These are phyloP conservation scores for Venturiaceae sp. DNA, from an alignment of 2,329 filamentous ascomycete genomes.

Conservation along the genomic window DNA sequence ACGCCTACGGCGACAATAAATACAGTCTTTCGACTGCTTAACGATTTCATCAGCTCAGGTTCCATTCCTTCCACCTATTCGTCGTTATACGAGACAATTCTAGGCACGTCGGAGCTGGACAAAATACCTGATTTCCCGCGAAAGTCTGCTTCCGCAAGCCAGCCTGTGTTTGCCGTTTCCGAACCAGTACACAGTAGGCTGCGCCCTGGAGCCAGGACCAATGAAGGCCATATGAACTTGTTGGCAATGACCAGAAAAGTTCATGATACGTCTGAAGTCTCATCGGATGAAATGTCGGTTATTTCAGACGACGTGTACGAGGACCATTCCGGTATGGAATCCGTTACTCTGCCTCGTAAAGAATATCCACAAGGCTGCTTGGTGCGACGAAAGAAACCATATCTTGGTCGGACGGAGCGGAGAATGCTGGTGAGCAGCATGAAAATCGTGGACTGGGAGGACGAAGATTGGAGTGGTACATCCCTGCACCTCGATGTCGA, in stretches of 20 bases:
- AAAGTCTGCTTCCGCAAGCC: not conserved
- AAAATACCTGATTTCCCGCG: not conserved
- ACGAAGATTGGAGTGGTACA: not conserved
- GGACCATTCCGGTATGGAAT: not conserved
- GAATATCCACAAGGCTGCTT: not conserved
- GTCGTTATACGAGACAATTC: not conserved
- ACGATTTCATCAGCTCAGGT: not conserved
- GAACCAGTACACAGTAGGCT: not conserved
- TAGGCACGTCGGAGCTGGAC: not conserved
- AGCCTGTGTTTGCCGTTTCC: not conserved
- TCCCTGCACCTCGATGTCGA: not conserved
- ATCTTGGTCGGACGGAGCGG: not conserved
- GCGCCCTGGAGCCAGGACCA: not conserved
- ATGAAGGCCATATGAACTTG: not conserved
- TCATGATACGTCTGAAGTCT: not conserved
- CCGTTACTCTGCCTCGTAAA: not conserved
- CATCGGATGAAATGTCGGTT: not conserved
- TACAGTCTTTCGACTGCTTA: not conserved
- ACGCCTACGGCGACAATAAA: not conserved
- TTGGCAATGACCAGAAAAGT: not conserved
- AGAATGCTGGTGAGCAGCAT: not conserved
- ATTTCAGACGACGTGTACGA: not conserved
- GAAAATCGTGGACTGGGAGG: not conserved
- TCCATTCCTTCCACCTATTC: not conserved
- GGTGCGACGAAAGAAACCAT: slow-evolving; percentile 3